A percentile compares a stretch with the other conserved stretches of the same genome.
Evolutionary conservation across 352 stramenopile genomes (phyloP).

Genomic region (Lagenidium sp.): DNA sequence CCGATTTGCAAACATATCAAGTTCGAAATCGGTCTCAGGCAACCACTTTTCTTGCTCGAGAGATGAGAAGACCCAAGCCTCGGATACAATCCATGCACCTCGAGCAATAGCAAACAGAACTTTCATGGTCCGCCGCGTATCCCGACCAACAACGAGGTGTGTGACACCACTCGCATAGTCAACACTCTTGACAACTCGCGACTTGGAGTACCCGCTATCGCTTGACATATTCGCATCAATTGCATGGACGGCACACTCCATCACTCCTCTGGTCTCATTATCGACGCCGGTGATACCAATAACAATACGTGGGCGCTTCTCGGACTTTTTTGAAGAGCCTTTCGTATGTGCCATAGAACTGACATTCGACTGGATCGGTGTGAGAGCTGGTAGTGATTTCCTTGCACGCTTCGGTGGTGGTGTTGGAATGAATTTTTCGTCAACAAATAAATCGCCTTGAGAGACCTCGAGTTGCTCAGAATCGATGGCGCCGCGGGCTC

Average conservation of each 20-base stretch:
- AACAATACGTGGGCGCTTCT: conserved; percentile 28
- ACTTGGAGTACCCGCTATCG: conserved; percentile 40
- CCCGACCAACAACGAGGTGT: conserved; percentile 61
- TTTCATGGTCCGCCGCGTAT: conserved; percentile 75
- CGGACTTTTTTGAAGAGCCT: background rate
- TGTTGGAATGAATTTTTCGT: no score
- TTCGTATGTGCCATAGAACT: background rate
- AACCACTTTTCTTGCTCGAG: conserved; percentile 68
- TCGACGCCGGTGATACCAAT: conserved; percentile 75
- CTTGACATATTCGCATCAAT: conserved; percentile 57
- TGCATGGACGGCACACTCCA: conserved; percentile 70
- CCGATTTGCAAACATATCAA: conserved; percentile 43
- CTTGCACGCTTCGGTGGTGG: no score
- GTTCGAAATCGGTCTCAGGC: conserved; percentile 53
- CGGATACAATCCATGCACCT: conserved; percentile 71
- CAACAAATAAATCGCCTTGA: no score
- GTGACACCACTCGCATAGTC: conserved; percentile 66
- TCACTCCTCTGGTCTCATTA: conserved; percentile 33
- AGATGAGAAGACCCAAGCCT: conserved; percentile 71
- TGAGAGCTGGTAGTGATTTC: no score
- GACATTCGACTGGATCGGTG: no score
- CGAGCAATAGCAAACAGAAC: conserved; percentile 76
- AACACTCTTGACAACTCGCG: conserved; percentile 68
- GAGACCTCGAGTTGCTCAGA: conserved; percentile 1
- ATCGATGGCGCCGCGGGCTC: no score